Evolutionary conservation across 2,329 filamentous ascomycete species (phyloP).

Genomic region (Karstenula rhodostoma): DNA sequence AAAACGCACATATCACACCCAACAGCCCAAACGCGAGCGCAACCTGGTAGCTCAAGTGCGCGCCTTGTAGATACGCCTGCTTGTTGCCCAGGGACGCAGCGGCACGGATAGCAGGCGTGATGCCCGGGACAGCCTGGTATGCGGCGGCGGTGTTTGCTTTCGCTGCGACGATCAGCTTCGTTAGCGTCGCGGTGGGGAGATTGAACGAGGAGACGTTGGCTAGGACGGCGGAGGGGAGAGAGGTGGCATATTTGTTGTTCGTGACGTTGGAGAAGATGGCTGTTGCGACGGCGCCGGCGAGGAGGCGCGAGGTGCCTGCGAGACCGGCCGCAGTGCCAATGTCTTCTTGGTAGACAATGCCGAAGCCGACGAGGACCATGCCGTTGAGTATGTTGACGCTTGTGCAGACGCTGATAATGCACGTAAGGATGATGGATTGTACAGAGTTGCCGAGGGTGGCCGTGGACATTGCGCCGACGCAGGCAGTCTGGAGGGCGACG

Average conservation of each 20-base stretch:
- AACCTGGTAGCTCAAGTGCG: slow-evolving; percentile 39
- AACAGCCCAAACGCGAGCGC: slow-evolving; percentile 41
- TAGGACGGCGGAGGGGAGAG: slow-evolving; percentile 25
- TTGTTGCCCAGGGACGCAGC: slow-evolving; percentile 38
- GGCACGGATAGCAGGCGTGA: slow-evolving; percentile 37
- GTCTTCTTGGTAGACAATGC: slow-evolving; percentile 41
- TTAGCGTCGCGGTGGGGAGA: slow-evolving; percentile 23
- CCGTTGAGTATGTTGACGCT: slow-evolving; percentile 40
- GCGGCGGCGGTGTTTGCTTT: slow-evolving; percentile 33
- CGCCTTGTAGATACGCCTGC: slow-evolving; percentile 37
- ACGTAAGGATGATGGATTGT: slow-evolving; percentile 34
- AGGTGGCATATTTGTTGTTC: slow-evolving; percentile 36
- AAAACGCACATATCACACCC: slow-evolving; percentile 38
- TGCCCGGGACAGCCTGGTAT: slow-evolving; percentile 38
- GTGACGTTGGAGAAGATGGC: slow-evolving; percentile 40
- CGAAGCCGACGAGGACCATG: slow-evolving; percentile 41
- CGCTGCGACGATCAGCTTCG: slow-evolving; percentile 33
- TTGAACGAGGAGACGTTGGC: slow-evolving; percentile 28
- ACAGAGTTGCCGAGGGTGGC: slow-evolving; percentile 5
- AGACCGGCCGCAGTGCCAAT: slow-evolving; percentile 43
- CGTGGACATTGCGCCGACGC: slow-evolving; percentile 6
- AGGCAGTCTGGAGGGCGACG: slow-evolving; percentile 37
- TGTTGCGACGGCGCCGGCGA: slow-evolving; percentile 39
- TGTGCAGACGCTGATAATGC: slow-evolving; percentile 38
- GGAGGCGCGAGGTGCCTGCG: slow-evolving; percentile 37